These are phyloP conservation scores for Brassica cretica DNA, from an alignment of 345 rosid genomes.

Conservation along the genomic window DNA sequence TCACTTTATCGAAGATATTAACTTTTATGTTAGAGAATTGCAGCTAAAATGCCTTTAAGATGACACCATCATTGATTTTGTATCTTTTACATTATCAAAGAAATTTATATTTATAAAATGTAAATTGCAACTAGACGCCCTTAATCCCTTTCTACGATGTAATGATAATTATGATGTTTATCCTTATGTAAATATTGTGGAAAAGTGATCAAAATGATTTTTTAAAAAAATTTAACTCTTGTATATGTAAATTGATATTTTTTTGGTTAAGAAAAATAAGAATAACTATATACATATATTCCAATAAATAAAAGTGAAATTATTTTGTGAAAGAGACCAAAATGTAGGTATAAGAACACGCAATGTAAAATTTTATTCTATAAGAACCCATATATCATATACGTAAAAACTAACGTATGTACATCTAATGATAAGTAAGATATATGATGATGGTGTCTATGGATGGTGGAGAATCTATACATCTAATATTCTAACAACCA, in stretches of 20 bases:
- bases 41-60: slow-evolving; percentile 34
- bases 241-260: too few species aligned
- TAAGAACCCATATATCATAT: neutral
- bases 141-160: neutral
- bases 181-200: neutral
- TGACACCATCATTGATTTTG: slow-evolving; percentile 20
- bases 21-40: slow-evolving; percentile 20
- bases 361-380: neutral
- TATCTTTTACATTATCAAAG: neutral
- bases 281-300: neutral
- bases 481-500: neutral
- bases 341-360: neutral
- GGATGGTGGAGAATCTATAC: neutral
- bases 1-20: slow-evolving; percentile 29
- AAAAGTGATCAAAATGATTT: too few species aligned
- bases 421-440: neutral
- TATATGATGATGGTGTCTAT: neutral
- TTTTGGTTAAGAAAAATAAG: neutral
- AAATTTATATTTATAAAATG: neutral
- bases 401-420: neutral
- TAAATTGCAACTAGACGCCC: neutral
- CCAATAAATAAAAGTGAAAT: neutral
- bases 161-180: neutral
- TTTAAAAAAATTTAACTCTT: too few species aligned
- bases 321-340: neutral